Conservation (phyloP, 345 rosid species). For the Turritis glabra region DNA sequence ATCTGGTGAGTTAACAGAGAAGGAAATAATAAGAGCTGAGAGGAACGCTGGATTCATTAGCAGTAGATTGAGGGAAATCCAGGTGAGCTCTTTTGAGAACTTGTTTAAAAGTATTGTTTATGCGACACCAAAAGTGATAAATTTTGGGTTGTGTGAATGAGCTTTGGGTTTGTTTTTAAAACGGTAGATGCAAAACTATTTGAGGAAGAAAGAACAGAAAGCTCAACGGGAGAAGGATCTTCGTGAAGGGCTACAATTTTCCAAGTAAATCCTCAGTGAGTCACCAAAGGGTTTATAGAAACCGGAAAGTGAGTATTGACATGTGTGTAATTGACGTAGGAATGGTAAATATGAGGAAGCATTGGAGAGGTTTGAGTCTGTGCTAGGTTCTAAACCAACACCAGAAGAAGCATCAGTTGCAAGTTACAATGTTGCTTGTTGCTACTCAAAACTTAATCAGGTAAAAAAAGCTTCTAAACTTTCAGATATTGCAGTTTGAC, state of each 20-base stretch:
- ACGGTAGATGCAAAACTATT: conserved; percentile 75
- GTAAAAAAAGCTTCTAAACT: conserved; percentile 35
- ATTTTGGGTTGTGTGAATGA: conserved; percentile 11
- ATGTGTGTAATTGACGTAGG: conserved; percentile 42
- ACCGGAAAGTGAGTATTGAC: background rate
- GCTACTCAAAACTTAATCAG: conserved; percentile 90
- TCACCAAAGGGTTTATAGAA: background rate
- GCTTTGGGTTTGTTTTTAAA: background rate
- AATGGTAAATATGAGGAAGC: conserved; percentile 82
- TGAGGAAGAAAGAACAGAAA: conserved; percentile 76
- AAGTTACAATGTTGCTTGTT: conserved; percentile 93
- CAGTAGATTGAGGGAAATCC: conserved; percentile 81
- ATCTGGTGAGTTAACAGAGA: conserved; percentile 76
- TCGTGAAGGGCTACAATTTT: conserved; percentile 77
- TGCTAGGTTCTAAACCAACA: conserved; percentile 88
- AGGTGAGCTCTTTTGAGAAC: conserved; percentile 49
- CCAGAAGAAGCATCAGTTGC: conserved; percentile 73
- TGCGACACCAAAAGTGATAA: conserved; percentile 17
- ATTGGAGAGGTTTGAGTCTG: conserved; percentile 86
- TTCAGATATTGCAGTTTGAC: conserved; percentile 1
- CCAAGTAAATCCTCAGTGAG: conserved; percentile 50
- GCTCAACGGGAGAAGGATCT: conserved; percentile 71
- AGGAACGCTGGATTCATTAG: conserved; percentile 90
- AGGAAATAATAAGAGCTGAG: conserved; percentile 92
- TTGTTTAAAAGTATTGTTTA: background rate